Percentiles rank a stretch among this genome's conserved stretches.
These are phyloP conservation scores for Alloteropsis semialata DNA, from an alignment of 176 grass and related monocot genomes.

Conservation along the genomic window DNA sequence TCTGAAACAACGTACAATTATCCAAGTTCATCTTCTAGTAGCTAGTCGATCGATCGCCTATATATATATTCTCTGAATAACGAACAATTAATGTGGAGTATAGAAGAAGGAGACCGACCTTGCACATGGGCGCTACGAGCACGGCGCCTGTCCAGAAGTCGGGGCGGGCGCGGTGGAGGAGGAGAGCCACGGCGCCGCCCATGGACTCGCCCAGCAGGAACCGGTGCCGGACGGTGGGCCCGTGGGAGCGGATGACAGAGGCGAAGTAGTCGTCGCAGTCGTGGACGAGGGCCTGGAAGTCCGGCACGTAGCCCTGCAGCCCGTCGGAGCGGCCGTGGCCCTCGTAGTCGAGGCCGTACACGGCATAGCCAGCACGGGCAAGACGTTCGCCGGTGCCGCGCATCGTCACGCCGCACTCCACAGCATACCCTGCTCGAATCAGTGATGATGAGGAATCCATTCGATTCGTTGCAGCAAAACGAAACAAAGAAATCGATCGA, in stretches of 20 bases:
- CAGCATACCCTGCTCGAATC: constrained; percentile 86
- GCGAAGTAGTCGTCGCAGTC: constrained; percentile 57
- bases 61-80: too few species aligned
- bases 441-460: too few species aligned
- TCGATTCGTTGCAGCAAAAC: too few species aligned
- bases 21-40: too few species aligned
- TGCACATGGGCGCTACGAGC: constrained; percentile 90
- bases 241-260: not conserved
- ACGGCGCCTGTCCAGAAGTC: constrained; percentile 63
- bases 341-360: constrained; percentile 71
- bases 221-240: not conserved
- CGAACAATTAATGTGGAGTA: too few species aligned
- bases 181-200: constrained; percentile 78
- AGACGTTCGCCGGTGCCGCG: constrained; percentile 57
- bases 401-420: constrained; percentile 89
- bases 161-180: constrained; percentile 47
- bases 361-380: constrained; percentile 56
- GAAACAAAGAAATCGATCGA: too few species aligned
- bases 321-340: constrained; percentile 84
- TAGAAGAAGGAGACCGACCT: too few species aligned
- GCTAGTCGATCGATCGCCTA: too few species aligned
- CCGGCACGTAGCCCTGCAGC: constrained; percentile 64
- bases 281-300: constrained; percentile 40
- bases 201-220: constrained; percentile 81
- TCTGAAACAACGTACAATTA: too few species aligned